Conservation (phyloP, 2,329 filamentous ascomycete genomes). For the Teratosphaeria destructans region DNA sequence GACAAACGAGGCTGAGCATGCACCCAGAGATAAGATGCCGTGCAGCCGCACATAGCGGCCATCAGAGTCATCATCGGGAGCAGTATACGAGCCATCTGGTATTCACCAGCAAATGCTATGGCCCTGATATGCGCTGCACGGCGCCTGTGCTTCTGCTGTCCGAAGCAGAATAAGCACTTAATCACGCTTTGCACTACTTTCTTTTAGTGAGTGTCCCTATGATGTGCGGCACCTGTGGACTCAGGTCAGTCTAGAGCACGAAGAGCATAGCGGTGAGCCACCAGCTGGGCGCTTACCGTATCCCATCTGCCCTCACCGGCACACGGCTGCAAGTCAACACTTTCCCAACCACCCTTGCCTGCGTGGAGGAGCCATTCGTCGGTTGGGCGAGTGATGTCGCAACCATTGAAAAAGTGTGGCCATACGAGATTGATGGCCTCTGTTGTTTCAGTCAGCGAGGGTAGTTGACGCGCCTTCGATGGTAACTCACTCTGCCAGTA, state of each 20-base stretch:
- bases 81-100: neutral
- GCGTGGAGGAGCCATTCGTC: constrained; percentile 26
- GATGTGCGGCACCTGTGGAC: constrained; percentile 21
- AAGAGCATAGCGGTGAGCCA: no score
- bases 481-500: constrained; percentile 26
- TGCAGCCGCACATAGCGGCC: neutral
- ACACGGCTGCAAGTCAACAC: constrained; percentile 21
- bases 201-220: constrained; percentile 19
- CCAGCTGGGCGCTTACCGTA: constrained; percentile 6
- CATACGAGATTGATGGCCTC: constrained; percentile 24
- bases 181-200: neutral
- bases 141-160: neutral
- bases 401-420: constrained; percentile 27
- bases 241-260: neutral
- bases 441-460: constrained; percentile 5
- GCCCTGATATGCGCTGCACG: neutral
- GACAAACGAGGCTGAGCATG: neutral
- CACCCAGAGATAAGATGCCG: neutral
- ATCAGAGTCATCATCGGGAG: no score
- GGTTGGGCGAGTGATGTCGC: constrained; percentile 24
- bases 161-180: neutral
- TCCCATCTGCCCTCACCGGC: constrained; percentile 25
- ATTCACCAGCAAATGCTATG: neutral
- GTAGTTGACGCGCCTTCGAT: neutral
- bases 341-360: constrained; percentile 22